A percentile compares a stretch with the other conserved stretches of the same genome.
Conservation (phyloP, 345 rosid species). For the Laguncularia racemosa region DNA sequence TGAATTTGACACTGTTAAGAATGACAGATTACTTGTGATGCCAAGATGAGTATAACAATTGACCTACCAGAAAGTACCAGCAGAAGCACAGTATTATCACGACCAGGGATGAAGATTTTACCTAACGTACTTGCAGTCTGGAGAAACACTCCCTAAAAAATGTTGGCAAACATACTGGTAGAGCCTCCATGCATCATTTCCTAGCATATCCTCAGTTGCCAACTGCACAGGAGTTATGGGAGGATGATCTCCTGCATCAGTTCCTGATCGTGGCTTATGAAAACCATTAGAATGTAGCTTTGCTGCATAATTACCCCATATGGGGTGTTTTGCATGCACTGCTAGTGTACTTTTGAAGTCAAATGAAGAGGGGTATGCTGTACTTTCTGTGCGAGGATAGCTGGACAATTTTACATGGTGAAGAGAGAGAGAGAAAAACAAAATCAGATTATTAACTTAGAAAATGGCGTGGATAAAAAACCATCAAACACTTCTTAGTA, state of each 20-base stretch:
- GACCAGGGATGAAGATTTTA: conserved; percentile 14
- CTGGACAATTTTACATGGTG: conserved; percentile 19
- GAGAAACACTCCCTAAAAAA: conserved; percentile 86
- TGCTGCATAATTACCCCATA: conserved; percentile 50
- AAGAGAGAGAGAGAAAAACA: background rate
- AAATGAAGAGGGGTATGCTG: conserved; percentile 90
- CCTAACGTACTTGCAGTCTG: conserved; percentile 87
- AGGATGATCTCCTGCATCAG: conserved; percentile 98
- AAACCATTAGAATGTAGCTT: conserved; percentile 60
- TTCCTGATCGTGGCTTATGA: conserved; percentile 63
- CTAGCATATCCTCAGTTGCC: conserved; percentile 66
- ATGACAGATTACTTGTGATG: background rate
- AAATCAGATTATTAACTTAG: background rate
- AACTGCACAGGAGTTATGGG: conserved; percentile 87
- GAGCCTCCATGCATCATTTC: conserved; percentile 85
- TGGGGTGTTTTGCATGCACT: conserved; percentile 45
- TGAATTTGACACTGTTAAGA: background rate
- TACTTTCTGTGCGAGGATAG: conserved; percentile 96
- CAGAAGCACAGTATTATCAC: background rate
- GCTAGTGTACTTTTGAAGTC: conserved; percentile 75
- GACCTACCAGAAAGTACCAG: background rate
- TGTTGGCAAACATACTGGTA: conserved; percentile 91
- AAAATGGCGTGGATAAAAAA: background rate
- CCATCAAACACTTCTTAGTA: too few relatives aligned
- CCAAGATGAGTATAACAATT: background rate